phyloP scores from a whole-genome alignment of 352 stramenopile genomes.

The Phytopythium montanum region DNA sequence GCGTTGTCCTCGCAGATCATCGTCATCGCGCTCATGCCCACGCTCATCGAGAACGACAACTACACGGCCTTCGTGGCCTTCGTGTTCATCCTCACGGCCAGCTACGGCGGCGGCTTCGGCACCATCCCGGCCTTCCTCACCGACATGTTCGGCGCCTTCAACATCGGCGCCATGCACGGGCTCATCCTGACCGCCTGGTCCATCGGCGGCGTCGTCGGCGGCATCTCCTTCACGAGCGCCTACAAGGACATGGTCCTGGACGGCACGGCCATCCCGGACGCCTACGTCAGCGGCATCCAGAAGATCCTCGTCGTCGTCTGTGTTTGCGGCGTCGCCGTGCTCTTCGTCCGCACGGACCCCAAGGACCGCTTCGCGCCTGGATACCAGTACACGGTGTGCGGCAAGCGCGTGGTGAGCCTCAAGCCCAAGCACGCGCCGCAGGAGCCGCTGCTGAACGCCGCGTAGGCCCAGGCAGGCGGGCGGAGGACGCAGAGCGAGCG shows the following conservation, averaged over 20 bases:
- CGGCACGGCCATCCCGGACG: constrained; percentile 35
- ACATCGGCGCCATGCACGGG: constrained; percentile 78
- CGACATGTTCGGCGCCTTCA: constrained; percentile 82
- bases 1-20: constrained; percentile 51
- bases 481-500: background rate
- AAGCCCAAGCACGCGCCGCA: constrained; percentile 38
- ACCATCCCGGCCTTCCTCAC: constrained; percentile 73
- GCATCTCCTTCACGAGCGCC: constrained; percentile 64
- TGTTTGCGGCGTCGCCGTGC: constrained; percentile 48
- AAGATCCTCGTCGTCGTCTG: constrained; percentile 61
- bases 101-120: constrained; percentile 69
- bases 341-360: constrained; percentile 61
- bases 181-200: constrained; percentile 75
- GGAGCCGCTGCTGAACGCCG: constrained; percentile 15
- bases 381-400: constrained; percentile 67
- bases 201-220: constrained; percentile 64
- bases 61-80: constrained; percentile 55
- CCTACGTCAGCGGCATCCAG: constrained; percentile 63
- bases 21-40: constrained; percentile 62
- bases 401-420: constrained; percentile 51
- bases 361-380: constrained; percentile 59
- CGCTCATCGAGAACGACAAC: constrained; percentile 46
- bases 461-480: no score
- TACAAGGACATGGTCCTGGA: constrained; percentile 34
- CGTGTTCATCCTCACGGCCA: constrained; percentile 64